Evolutionary conservation across 2,329 filamentous ascomycete species (phyloP), one percentile per base, ranked within the genome.

Genomic region (Pseudogymnoascus sp.): DNA sequence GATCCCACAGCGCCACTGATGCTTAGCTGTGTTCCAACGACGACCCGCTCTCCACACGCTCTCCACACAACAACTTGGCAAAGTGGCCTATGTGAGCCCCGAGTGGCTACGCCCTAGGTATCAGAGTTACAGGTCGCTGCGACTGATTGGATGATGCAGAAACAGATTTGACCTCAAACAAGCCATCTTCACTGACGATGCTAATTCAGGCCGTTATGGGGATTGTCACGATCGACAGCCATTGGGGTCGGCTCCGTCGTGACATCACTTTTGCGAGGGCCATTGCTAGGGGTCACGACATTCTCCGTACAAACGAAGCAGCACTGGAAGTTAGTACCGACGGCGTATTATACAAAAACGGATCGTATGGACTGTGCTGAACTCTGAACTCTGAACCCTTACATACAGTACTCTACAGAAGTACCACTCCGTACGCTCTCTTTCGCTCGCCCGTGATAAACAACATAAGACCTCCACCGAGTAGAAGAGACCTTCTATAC

Each of bases 401-500:
- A 56, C 50, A 56, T 33, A 33, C 50, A 56, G 29, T 33, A 33
- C 50, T 56, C 50, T 56, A 56, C 29, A 56, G 10, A 56, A 56
- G 50, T 56, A 56, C 47, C 16, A n/a, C 19, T 19, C 19, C 19
- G 19, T 19, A 33, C 29, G 50, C 50, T 13, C 29, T 56, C 29
- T 8, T 8, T 35, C 50, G 29, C 50, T 56, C 50, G 29, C 50
- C 33, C 50, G 10, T 35, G 50, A 56, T 56, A 56, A 50, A 16
- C n/a, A 33, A 56, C 29, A 56, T 19, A 6, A 53, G 13, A 24
- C 16, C 50, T 7, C 29, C 29, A 7, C 6, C 26, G 26, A 29
- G 26, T 7, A 53, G 24, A 29, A 53, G 24, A 29, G 24, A 14
- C 61, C 40, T 11, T 29, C 29, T 62, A 50, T 47, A 69, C 70